Base-by-base conservation (phyloP, 192 early-diverging fungal genomes). In the Podila epigama region DNA sequence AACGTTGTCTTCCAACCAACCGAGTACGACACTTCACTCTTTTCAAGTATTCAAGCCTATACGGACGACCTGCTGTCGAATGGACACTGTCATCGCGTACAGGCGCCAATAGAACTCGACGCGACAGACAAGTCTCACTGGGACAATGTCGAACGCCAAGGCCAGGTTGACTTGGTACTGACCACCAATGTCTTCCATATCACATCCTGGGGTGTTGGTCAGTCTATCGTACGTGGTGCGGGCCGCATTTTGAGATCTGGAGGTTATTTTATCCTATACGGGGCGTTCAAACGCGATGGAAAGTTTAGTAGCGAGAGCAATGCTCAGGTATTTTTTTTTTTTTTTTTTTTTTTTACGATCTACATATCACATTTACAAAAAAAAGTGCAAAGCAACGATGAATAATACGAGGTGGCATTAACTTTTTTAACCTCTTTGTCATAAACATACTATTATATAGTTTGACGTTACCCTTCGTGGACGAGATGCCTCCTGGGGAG, bases 111-210 rank as follows among this genome's bases (percentile, higher is more conserved):
- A 2, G 70, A 65, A 22, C 57, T 72, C 16, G 62, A 72, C 44
- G 50, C 70, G 18, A 72, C 63, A 5, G 63, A 65, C 9, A 1
- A 7, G 3, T 39, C 32, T 0, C 70, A 72, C 22, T 65, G 63
- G 70, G 1, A 35, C 1, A 53, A 27, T 13, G 29, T 69, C 20
- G 44, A 57, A 4, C 10, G 16, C 31, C 41, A 48, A 36, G 35
- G n/a, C 16, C 42, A 28, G 1, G 63, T 51, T 36, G 69, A 70
- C 35, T 16, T 70, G 41, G 69, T 58, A 1, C 31, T 70, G 32
- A 63, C 70, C 4, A 70, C 41, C 31, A 70, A 70, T 34, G 59
- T 71, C 42, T 65, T 60, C 22, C 70, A 72, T 22, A 72, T 65
- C 50, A 50, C 69, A 1, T 40, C 69, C n/a, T 63, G 54, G 69